Base-by-base conservation (phyloP, 768 basidiomycete genomes). In the Panaeolus cyanescens region DNA sequence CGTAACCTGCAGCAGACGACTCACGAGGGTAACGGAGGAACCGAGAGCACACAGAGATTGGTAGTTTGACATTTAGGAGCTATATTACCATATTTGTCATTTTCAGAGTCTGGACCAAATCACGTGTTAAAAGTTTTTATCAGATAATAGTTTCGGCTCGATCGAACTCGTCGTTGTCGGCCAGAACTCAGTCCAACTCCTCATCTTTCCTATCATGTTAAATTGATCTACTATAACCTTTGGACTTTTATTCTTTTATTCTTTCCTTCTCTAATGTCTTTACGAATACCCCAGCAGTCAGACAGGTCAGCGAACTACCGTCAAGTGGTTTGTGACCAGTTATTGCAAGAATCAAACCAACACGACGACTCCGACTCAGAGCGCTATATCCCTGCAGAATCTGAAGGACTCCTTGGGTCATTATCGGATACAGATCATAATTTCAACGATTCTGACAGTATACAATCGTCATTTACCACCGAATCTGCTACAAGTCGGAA, bases 1-100 rank as follows among this genome's bases (percentile, higher is more conserved):
- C 45, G 45, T 13, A 50, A 50, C 25, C 45, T 50, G 22, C 22
- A 50, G 25, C 45, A 50, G 5, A 50, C 25, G 22, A 28, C 25
- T 28, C 22, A 22, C 10, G 25, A 42, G 20, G 22, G 25, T 50
- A 59, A 60, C 61, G 64, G 58, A 34, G 56, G 61, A 20, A 61
- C 36, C 61, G 68, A 74, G 61, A 74, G 68, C 65, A 62, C 64
- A 33, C 64, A 69, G 56, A 65, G 73, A 45, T 61, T 68, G 17
- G 67, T 70, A 50, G 45, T 50, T 30, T n/a, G n/a, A n/a, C n/a
- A n/a, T n/a, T n/a, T 50, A 50, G 45, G 45, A 28, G 45, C 45
- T 50, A 9, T 50, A 50, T 25, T 50, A 15, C 25, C 25, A 28
- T 12, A 15, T 28, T 50, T 28, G 25, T 50, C 40, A 7, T 50